phyloP scores from a whole-genome alignment of 1,139 yeast species.

The Blastobotrys raffinosifermentans region DNA sequence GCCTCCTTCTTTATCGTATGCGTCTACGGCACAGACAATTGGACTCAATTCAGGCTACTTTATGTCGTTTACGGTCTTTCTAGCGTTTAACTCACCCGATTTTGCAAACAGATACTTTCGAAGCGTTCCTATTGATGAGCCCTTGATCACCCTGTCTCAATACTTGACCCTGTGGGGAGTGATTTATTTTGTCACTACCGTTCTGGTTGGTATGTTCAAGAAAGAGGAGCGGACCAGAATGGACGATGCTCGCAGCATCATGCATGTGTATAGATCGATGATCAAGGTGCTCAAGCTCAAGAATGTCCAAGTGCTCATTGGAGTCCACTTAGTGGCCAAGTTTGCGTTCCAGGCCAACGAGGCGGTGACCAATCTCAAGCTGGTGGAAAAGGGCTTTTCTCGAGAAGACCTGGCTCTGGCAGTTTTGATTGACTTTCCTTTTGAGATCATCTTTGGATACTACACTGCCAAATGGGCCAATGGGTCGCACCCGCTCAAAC shows the following conservation, averaged over 20 bases:
- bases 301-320: conserved; percentile 69
- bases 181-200: conserved; percentile 62
- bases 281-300: conserved; percentile 64
- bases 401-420: conserved; percentile 92
- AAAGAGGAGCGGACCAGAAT: conserved; percentile 39
- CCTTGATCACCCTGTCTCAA: conserved; percentile 65
- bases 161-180: conserved; percentile 78
- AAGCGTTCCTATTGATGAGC: conserved; percentile 50
- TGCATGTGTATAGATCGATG: conserved; percentile 68
- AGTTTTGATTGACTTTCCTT: conserved; percentile 91
- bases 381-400: conserved; percentile 87
- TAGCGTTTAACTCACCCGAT: conserved; percentile 87
- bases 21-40: conserved; percentile 95
- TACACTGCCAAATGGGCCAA: conserved; percentile 95
- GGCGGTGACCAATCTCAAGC: conserved; percentile 86
- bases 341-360: conserved; percentile 95
- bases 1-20: conserved; percentile 76
- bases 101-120: conserved; percentile 85
- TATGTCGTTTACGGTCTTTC: conserved; percentile 79
- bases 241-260: conserved; percentile 29
- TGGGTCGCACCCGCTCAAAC: conserved; percentile 62
- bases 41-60: conserved; percentile 94
- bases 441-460: conserved; percentile 90
- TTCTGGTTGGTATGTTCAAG: conserved; percentile 44
- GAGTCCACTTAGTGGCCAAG: conserved; percentile 73